These are phyloP conservation scores for Fonticula alba DNA, from an alignment of 78 protist species.

Conservation along the genomic window DNA sequence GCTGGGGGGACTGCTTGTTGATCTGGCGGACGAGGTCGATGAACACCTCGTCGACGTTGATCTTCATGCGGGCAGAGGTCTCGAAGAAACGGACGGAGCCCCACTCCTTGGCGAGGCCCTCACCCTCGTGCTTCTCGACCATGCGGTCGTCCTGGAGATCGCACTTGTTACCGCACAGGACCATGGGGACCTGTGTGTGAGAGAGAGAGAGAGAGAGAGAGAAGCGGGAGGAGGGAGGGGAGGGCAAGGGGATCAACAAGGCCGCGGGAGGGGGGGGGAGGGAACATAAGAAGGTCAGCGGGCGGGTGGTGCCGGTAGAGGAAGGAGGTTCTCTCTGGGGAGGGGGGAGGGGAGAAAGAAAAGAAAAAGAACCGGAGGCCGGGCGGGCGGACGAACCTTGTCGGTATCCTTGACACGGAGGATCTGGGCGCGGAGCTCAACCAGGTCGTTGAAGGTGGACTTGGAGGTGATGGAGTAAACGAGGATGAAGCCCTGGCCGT, in stretches of 20 bases:
- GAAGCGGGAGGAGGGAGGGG: background rate
- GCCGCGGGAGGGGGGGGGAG: background rate
- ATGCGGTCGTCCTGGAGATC: conserved; percentile 28
- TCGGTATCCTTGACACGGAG: conserved; percentile 17
- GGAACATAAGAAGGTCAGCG: too few species aligned
- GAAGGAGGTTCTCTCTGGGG: too few species aligned
- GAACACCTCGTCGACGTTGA: conserved; percentile 42
- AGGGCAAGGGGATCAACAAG: background rate
- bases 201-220: background rate
- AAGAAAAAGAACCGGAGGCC: background rate
- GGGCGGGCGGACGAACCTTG: background rate
- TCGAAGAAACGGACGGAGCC: too few species aligned
- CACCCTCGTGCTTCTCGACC: conserved; percentile 31
- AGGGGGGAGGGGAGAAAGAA: background rate
- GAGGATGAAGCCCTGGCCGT: conserved; percentile 46
- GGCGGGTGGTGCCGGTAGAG: too few species aligned
- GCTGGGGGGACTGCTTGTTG: too few species aligned
- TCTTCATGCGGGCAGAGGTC: conserved; percentile 29
- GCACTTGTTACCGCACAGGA: conserved; percentile 53
- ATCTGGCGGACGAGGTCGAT: conserved; percentile 34
- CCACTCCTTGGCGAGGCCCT: conserved; percentile 11
- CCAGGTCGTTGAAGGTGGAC: conserved; percentile 10
- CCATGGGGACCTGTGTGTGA: conserved; percentile 39
- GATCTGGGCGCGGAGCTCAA: conserved; percentile 10
- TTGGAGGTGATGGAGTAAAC: conserved; percentile 29